Evolutionary conservation across 441 rosid species (phyloP).

Genomic region (Daphne laureola): DNA sequence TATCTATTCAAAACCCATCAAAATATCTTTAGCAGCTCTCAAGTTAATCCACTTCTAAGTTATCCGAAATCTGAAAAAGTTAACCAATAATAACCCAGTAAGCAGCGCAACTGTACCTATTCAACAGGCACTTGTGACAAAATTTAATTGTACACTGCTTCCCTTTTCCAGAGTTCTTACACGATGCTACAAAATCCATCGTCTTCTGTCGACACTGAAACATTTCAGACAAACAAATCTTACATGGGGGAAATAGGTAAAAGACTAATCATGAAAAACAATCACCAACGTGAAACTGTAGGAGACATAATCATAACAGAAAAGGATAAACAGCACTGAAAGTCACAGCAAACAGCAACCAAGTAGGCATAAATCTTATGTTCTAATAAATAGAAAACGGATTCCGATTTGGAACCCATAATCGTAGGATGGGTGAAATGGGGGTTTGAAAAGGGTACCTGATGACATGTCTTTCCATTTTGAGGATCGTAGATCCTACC

Average conservation of each 20-base stretch:
- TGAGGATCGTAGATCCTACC: conserved; percentile 48
- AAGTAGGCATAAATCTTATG: too few relatives aligned
- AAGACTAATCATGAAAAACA: not conserved
- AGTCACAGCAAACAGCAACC: not conserved
- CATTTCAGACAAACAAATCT: conserved; percentile 8
- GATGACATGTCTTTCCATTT: conserved; percentile 73
- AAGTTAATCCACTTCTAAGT: not conserved
- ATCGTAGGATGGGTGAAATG: too few relatives aligned
- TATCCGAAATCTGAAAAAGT: not conserved
- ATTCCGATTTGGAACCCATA: too few relatives aligned
- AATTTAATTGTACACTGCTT: conserved; percentile 45
- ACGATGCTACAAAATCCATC: conserved; percentile 42
- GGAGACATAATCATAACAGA: not conserved
- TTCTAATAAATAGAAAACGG: too few relatives aligned
- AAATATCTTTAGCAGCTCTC: not conserved
- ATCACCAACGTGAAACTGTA: not conserved
- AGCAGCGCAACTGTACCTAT: conserved; percentile 38
- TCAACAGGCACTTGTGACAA: conserved; percentile 65
- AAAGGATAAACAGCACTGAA: not conserved
- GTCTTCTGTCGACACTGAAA: conserved; percentile 85
- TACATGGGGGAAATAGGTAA: not conserved
- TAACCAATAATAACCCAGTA: not conserved
- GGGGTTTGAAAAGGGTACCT: conserved; percentile 23
- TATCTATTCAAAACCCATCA: conserved; percentile 36
- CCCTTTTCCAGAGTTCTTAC: conserved; percentile 36